phyloP scores from a whole-genome alignment of 140 eudicot genomes.

The Ambrosia hybrid region DNA sequence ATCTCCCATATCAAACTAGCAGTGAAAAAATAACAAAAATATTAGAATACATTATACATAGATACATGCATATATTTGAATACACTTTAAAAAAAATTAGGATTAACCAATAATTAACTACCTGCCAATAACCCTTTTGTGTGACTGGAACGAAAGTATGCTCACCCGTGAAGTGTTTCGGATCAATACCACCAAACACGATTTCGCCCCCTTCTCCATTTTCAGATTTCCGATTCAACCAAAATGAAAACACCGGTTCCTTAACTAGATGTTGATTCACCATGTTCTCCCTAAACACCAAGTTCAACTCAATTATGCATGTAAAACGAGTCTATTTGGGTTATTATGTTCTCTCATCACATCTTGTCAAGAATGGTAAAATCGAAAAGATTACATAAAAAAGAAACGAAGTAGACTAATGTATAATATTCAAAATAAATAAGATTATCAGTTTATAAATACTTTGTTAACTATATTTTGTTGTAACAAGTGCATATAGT shows the following conservation, averaged over 20 bases:
- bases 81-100: background rate
- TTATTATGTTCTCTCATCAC: background rate
- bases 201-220: slow-evolving; percentile 67
- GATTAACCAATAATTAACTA: background rate
- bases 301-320: background rate
- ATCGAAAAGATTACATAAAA: background rate
- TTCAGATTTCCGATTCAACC: slow-evolving; percentile 49
- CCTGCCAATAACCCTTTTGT: slow-evolving; percentile 70
- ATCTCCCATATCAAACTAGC: slow-evolving; percentile 80
- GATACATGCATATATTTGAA: slow-evolving; percentile 19
- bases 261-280: slow-evolving; percentile 56
- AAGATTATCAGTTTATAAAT: background rate
- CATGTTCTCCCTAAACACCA: slow-evolving; percentile 56
- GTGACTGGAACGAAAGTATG: slow-evolving; percentile 66
- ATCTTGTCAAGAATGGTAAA: background rate
- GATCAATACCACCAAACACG: slow-evolving; percentile 74
- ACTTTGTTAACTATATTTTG: no score
- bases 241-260: slow-evolving; percentile 61
- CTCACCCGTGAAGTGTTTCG: slow-evolving; percentile 60
- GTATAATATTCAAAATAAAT: background rate
- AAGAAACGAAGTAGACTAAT: background rate
- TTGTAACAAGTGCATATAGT: no score
- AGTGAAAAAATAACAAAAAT: slow-evolving; percentile 3
- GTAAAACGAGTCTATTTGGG: background rate
- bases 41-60: background rate